These are phyloP conservation scores for Avena sativa DNA, from an alignment of 176 grass and related monocot species.

Conservation along the genomic window DNA sequence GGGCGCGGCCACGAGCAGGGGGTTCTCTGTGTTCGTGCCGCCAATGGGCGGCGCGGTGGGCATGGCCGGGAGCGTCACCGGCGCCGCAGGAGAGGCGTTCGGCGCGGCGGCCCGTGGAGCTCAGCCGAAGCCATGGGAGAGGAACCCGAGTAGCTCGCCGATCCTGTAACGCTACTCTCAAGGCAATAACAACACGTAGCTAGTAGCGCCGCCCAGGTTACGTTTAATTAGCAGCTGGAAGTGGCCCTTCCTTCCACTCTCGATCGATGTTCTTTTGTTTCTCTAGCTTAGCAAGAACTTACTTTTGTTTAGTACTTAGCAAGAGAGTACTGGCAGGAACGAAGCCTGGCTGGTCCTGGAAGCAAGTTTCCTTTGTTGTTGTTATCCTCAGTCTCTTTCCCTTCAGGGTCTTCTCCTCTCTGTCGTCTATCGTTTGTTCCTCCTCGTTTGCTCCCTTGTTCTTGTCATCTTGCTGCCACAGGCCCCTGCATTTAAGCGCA, in stretches of 20 bases:
- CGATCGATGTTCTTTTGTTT: slow-evolving; percentile 38
- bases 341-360: background rate
- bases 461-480: slow-evolving; percentile 49
- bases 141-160: slow-evolving; percentile 52
- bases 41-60: slow-evolving; percentile 68
- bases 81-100: slow-evolving; percentile 41
- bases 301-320: background rate
- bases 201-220: slow-evolving; percentile 34
- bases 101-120: slow-evolving; percentile 3
- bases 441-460: slow-evolving; percentile 42
- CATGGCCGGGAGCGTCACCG: slow-evolving; percentile 45
- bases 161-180: slow-evolving; percentile 51
- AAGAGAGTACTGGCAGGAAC: background rate
- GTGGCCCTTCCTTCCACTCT: background rate
- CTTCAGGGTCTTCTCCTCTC: background rate
- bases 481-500: slow-evolving; percentile 39
- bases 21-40: slow-evolving; percentile 60
- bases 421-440: slow-evolving; percentile 48
- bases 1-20: slow-evolving; percentile 49
- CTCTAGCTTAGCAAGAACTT: slow-evolving; percentile 24
- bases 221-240: slow-evolving; percentile 1
- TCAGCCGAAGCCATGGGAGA: slow-evolving; percentile 50
- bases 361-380: slow-evolving; percentile 26
- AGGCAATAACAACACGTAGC: slow-evolving; percentile 29
- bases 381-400: background rate